A percentile compares a stretch with the other conserved stretches of the same genome.
Evolutionary conservation across 768 basidiomycete genomes (phyloP).

Genomic region (Lactarius deliciosus): DNA sequence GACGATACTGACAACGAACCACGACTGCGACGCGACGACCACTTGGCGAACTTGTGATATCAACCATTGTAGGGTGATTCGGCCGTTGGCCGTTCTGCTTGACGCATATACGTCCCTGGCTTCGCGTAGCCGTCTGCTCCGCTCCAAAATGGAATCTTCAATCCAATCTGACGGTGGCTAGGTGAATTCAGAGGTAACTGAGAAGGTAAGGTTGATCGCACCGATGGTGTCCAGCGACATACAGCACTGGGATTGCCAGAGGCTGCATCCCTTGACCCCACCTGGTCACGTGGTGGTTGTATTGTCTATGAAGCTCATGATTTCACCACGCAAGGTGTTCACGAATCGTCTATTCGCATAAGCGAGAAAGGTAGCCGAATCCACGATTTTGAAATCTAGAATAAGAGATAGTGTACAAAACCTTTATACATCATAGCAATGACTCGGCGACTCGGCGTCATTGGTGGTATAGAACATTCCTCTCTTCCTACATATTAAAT

Average conservation of each 20-base stretch:
- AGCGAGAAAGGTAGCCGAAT: constrained; percentile 5
- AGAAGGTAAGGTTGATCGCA: background rate
- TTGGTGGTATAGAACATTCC: constrained; percentile 21
- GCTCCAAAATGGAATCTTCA: constrained; percentile 88
- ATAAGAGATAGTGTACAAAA: constrained; percentile 26
- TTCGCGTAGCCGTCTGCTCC: constrained; percentile 70
- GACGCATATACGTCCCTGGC: constrained; percentile 47
- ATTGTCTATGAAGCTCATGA: background rate
- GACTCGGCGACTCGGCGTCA: constrained; percentile 12
- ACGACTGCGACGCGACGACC: constrained; percentile 76
- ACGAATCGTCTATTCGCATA: background rate
- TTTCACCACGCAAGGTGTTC: background rate
- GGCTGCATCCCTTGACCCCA: background rate
- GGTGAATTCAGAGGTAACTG: background rate
- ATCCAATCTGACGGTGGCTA: constrained; percentile 75
- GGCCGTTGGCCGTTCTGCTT: constrained; percentile 48
- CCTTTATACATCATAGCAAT: constrained; percentile 23
- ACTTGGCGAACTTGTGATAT: constrained; percentile 61
- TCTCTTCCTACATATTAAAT: constrained; percentile 14
- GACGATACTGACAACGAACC: constrained; percentile 88
- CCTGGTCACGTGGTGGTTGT: constrained; percentile 13
- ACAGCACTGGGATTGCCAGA: background rate
- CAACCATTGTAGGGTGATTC: constrained; percentile 54
- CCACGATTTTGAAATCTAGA: constrained; percentile 12
- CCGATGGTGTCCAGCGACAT: constrained; percentile 23